Percentiles rank a stretch among this genome's conserved stretches.
These are phyloP conservation scores for Vigna radiata DNA, from an alignment of 306 rosid genomes.

Conservation along the genomic window DNA sequence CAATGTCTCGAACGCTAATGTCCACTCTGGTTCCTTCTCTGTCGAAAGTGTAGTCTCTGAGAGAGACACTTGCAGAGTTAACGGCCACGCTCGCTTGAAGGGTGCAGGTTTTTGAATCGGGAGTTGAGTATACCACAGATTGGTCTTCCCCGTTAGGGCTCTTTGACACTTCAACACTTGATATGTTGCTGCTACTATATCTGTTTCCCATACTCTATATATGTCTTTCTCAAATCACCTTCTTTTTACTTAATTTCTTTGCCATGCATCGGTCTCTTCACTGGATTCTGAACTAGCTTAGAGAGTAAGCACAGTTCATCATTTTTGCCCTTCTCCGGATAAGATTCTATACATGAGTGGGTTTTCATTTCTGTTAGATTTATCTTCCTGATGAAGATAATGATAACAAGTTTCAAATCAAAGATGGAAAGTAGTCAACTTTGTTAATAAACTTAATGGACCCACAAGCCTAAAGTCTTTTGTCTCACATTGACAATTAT, in stretches of 20 bases:
- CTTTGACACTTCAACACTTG: background rate
- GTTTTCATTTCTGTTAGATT: background rate
- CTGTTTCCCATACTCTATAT: background rate
- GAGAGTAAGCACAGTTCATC: background rate
- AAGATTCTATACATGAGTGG: background rate
- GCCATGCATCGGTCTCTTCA: background rate
- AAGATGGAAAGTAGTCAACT: no score
- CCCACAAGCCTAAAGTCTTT: no score
- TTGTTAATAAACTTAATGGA: no score
- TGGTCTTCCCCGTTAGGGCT: background rate
- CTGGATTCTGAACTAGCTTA: background rate
- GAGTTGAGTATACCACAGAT: background rate
- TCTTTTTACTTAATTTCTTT: background rate
- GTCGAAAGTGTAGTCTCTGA: conserved; percentile 18
- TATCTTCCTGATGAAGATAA: no score
- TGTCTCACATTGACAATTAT: no score
- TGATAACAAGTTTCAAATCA: conserved; percentile 28
- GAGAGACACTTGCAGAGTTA: background rate
- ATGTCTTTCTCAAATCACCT: background rate
- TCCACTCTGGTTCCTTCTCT: conserved; percentile 15
- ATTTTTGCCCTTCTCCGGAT: background rate
- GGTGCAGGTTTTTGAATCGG: conserved; percentile 7
- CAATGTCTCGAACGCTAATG: background rate
- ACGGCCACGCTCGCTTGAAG: background rate
- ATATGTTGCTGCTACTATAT: background rate